phyloP scores from a whole-genome alignment of 495 filamentous ascomycete species.

The Podospora bellae-mahoneyi region DNA sequence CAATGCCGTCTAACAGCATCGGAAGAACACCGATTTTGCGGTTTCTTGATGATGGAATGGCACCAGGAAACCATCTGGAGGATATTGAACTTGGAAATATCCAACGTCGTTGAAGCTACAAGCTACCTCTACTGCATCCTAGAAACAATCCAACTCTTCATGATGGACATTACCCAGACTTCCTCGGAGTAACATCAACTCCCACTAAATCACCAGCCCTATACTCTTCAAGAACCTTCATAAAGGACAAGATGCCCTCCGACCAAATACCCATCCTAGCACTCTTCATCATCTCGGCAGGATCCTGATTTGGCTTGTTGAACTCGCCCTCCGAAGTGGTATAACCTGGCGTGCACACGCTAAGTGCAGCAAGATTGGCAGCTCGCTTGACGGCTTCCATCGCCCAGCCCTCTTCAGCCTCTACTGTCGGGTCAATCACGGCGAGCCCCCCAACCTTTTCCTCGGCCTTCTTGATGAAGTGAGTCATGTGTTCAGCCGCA shows the following conservation, averaged over 20 bases:
- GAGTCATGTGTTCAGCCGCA: conserved; percentile 39
- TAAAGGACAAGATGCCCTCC: conserved; percentile 29
- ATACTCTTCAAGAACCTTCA: conserved; percentile 31
- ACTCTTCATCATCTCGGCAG: conserved; percentile 33
- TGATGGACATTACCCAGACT: background rate
- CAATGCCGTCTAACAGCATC: no score
- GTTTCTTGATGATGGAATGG: background rate
- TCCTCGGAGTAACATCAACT: background rate
- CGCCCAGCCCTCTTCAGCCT: conserved; percentile 49
- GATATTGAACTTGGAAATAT: background rate
- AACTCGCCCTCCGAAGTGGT: conserved; percentile 48
- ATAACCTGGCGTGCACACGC: conserved; percentile 57
- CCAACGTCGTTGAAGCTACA: background rate
- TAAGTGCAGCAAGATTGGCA: conserved; percentile 35
- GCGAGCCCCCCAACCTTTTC: conserved; percentile 26
- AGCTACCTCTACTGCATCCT: background rate
- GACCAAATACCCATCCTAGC: conserved; percentile 24
- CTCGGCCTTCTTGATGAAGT: conserved; percentile 47
- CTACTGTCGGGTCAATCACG: conserved; percentile 42
- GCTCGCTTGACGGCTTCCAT: conserved; percentile 41
- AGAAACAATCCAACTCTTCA: background rate
- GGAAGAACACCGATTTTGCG: conserved; percentile 5
- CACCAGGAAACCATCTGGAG: background rate
- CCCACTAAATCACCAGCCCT: conserved; percentile 33
- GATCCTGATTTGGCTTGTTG: conserved; percentile 18